These are phyloP conservation scores for Irpex lacteus DNA, from an alignment of 1,284 basidiomycete genomes.

Conservation along the genomic window DNA sequence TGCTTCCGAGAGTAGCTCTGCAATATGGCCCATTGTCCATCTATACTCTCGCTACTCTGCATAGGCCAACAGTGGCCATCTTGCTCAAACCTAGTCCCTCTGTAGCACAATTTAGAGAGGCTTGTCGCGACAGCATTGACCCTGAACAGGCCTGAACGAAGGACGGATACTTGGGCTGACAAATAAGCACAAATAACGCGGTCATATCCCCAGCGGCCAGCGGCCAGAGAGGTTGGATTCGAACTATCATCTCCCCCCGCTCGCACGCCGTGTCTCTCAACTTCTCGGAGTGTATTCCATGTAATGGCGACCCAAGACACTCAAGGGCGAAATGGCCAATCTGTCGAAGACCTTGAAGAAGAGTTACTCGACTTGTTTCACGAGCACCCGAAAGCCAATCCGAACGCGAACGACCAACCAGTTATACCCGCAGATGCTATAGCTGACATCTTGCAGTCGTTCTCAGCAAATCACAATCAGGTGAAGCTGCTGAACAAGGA, in stretches of 20 bases:
- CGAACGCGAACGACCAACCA: constrained; percentile 54
- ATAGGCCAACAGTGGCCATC: no score
- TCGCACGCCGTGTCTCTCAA: not conserved
- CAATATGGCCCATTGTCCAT: not conserved
- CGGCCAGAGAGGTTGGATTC: not conserved
- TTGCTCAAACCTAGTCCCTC: no score
- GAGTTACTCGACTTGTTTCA: constrained; percentile 64
- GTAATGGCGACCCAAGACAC: constrained; percentile 16
- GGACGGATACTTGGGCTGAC: not conserved
- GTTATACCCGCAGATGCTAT: constrained; percentile 66
- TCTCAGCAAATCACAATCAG: constrained; percentile 55
- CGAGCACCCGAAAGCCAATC: constrained; percentile 54
- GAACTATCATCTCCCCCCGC: not conserved
- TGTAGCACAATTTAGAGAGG: no score
- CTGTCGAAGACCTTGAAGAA: constrained; percentile 64
- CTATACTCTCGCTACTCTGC: no score
- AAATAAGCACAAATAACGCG: constrained; percentile 8
- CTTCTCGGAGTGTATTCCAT: constrained; percentile 3
- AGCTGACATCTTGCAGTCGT: constrained; percentile 60
- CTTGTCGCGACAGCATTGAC: no score
- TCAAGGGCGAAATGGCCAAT: constrained; percentile 58
- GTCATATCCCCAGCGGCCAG: not conserved
- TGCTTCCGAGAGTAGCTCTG: not conserved
- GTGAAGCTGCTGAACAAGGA: constrained; percentile 54
- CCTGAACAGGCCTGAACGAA: not conserved